These are phyloP conservation scores for Cytidiella melzeri DNA, from an alignment of 768 basidiomycete species.

Conservation along the genomic window DNA sequence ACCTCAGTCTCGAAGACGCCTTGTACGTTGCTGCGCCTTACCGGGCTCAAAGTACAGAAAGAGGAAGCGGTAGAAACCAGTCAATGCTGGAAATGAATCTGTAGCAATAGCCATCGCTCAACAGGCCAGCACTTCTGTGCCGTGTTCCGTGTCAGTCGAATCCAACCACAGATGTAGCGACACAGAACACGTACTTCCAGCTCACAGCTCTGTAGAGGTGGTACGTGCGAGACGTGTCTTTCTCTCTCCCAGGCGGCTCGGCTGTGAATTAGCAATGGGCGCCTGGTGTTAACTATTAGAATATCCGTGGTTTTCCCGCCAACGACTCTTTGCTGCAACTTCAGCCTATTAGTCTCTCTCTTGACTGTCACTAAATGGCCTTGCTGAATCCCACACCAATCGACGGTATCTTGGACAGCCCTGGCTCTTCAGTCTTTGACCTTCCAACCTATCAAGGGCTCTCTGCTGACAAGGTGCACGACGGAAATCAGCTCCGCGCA, in stretches of 20 bases:
- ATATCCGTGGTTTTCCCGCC: too few relatives aligned
- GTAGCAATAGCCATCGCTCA: neutral
- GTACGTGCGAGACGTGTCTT: too few relatives aligned
- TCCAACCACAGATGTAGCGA: too few relatives aligned
- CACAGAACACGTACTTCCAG: too few relatives aligned
- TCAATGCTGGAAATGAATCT: slow-evolving; percentile 46
- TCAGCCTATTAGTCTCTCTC: too few relatives aligned
- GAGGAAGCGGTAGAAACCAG: slow-evolving; percentile 54
- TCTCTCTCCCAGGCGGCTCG: too few relatives aligned
- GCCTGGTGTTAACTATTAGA: too few relatives aligned
- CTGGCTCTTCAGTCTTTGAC: slow-evolving; percentile 72
- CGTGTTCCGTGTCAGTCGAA: too few relatives aligned
- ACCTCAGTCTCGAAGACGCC: neutral
- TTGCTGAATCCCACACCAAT: neutral
- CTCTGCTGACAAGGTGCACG: neutral
- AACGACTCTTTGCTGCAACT: too few relatives aligned
- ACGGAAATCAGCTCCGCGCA: neutral
- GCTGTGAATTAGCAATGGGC: too few relatives aligned
- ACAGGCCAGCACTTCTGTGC: neutral
- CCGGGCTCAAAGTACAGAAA: slow-evolving; percentile 66
- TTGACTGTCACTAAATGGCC: neutral
- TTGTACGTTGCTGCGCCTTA: slow-evolving; percentile 17
- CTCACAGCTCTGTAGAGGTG: too few relatives aligned
- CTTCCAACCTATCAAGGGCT: slow-evolving; percentile 44
- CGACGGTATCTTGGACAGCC: slow-evolving; percentile 36